Evolutionary conservation across 768 basidiomycete genomes (phyloP), one percentile per base, ranked within the genome.

Genomic region (Pleurotus eryngii): DNA sequence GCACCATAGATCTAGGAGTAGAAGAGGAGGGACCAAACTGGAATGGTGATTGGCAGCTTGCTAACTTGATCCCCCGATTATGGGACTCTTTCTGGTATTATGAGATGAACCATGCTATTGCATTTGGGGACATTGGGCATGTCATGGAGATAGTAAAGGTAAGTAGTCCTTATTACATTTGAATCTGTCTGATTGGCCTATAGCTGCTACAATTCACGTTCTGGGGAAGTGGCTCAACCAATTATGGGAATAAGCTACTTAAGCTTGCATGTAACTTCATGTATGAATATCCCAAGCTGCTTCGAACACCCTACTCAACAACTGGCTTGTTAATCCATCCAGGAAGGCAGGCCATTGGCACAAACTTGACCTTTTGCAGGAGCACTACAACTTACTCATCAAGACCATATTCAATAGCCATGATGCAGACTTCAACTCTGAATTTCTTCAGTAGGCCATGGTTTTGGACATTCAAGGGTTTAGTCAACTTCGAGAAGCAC

Each of bases 91-190:
- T 60, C 11, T 61, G 61, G 61, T 66, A 59, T 30, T 57, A 61
- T 5, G 70, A 71, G 35, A 48, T 64, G 22, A 43, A 57, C 2
- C 59, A 65, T 51, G 64, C 70, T 1, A 56, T 67, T 15, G 49
- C 70, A 5, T 68, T 68, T 30, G 72, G 72, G 3, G 67, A 70
- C 59, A 63, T 64, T 40, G 70, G 72, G 1, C 63, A 66, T 2
- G 63, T 67, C 0, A 66, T 62, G 38, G 66, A 71, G 49, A 60
- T 62, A 9, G 37, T 72, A 38, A 71, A 70, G 66, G 70, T 70
- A 30, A 12, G 6, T 51, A 8, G 27, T 27, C 5, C 27, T 27
- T 20, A 20, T 20, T 20, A 20, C 20, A 27, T 51, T 35, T 26
- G 6, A n/a, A 24, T 49, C 47, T 49, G 5, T 49, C 24, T 35